Percentiles rank a stretch among this genome's conserved stretches.
These are phyloP conservation scores for Aspergillus tamarii DNA, from an alignment of 2,329 filamentous ascomycete genomes.

Conservation along the genomic window DNA sequence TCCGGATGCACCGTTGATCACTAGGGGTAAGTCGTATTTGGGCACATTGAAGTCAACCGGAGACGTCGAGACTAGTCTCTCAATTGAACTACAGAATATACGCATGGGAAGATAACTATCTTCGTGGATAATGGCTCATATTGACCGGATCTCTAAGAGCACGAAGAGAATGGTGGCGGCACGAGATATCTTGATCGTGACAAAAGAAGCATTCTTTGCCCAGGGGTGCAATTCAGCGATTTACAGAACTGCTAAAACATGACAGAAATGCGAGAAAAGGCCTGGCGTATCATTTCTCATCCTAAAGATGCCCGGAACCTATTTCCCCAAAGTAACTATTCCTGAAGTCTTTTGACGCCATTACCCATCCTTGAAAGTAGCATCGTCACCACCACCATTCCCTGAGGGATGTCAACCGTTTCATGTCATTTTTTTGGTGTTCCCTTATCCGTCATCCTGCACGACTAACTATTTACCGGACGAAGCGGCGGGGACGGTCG, in stretches of 20 bases:
- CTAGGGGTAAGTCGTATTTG: no score
- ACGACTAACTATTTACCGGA: conserved; percentile 4
- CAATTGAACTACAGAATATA: background rate
- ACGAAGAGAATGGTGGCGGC: background rate
- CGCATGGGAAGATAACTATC: background rate
- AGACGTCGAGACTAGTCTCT: background rate
- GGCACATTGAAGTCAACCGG: background rate
- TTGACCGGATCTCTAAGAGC: conserved; percentile 4
- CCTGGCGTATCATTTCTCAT: conserved; percentile 6
- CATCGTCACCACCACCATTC: conserved; percentile 8
- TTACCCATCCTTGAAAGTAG: conserved; percentile 8
- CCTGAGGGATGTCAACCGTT: background rate
- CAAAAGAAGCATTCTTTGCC: conserved; percentile 6
- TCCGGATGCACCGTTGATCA: background rate
- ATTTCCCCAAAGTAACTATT: conserved; percentile 7
- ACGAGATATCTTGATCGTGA: conserved; percentile 4
- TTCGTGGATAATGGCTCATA: background rate
- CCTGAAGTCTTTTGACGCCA: conserved; percentile 9
- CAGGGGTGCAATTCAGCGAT: conserved; percentile 7
- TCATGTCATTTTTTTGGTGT: conserved; percentile 5
- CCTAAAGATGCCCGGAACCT: conserved; percentile 5
- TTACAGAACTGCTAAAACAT: conserved; percentile 9
- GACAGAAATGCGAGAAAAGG: conserved; percentile 6
- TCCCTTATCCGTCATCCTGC: conserved; percentile 5
- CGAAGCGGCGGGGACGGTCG: conserved; percentile 79